phyloP scores from a whole-genome alignment of 2,329 filamentous ascomycete species.

The Juglanconis sp. region DNA sequence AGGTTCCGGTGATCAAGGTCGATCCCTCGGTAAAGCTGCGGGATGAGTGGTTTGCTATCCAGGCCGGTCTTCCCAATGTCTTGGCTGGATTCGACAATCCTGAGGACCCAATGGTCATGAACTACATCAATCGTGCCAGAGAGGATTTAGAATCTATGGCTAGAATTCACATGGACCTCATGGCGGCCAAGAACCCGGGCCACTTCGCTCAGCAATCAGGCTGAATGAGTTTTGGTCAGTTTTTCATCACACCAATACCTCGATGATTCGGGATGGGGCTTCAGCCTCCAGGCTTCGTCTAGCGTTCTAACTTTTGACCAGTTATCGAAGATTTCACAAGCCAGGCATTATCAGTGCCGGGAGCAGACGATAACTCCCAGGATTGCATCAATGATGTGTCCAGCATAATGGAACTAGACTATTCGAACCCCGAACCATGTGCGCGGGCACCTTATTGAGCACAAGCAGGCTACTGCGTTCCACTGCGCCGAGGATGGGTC shows the following conservation, averaged over 20 bases:
- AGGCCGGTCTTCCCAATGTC: slow-evolving; percentile 59
- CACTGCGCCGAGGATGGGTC: slow-evolving; percentile 1
- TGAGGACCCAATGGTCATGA: slow-evolving; percentile 50
- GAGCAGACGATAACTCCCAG: background rate
- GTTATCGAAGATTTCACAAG: background rate
- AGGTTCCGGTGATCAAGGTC: slow-evolving; percentile 29
- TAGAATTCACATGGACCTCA: slow-evolving; percentile 43
- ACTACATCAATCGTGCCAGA: slow-evolving; percentile 51
- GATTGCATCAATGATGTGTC: background rate
- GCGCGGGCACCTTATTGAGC: background rate
- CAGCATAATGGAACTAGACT: no score
- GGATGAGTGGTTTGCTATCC: slow-evolving; percentile 60
- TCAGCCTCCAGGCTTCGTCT: background rate
- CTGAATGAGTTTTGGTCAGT: slow-evolving; percentile 32
- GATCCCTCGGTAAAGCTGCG: slow-evolving; percentile 40
- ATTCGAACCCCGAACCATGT: background rate
- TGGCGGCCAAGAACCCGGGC: slow-evolving; percentile 30
- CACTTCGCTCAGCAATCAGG: slow-evolving; percentile 34
- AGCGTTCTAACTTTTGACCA: background rate
- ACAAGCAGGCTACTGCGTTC: background rate
- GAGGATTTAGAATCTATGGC: slow-evolving; percentile 49
- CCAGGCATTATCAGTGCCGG: background rate
- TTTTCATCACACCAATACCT: background rate
- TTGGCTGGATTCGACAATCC: slow-evolving; percentile 48
- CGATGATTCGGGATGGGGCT: no score